A percentile compares a stretch with the other conserved stretches of the same genome.
phyloP scores from a whole-genome alignment of 2,329 filamentous ascomycete genomes.

The Aspergillaceae sp. region DNA sequence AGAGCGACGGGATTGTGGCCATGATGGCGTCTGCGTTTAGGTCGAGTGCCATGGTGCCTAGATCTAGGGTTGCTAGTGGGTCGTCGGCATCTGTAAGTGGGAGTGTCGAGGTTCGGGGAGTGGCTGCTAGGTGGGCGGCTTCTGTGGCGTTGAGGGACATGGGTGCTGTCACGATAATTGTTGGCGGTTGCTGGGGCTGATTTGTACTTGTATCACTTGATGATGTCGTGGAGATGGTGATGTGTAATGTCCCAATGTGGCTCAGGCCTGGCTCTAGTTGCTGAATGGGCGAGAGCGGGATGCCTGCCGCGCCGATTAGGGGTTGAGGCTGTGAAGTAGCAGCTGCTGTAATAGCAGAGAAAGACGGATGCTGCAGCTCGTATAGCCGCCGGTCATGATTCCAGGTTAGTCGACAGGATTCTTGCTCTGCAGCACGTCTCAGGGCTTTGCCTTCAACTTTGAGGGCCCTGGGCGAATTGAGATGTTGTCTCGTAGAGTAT shows the following conservation, averaged over 20 bases:
- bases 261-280: too few species aligned
- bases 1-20: constrained; percentile 37
- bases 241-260: constrained; percentile 20
- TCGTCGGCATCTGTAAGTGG: constrained; percentile 32
- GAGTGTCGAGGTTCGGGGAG: constrained; percentile 30
- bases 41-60: constrained; percentile 33
- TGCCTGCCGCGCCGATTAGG: constrained; percentile 27
- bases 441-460: constrained; percentile 38
- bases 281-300: constrained; percentile 19
- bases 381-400: constrained; percentile 33
- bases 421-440: constrained; percentile 35
- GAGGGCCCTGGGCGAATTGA: constrained; percentile 33
- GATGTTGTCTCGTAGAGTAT: constrained; percentile 30
- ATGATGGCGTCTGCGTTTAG: constrained; percentile 35
- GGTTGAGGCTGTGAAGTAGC: not conserved
- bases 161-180: constrained; percentile 32
- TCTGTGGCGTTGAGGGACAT: constrained; percentile 27
- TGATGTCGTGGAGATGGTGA: constrained; percentile 31
- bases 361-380: constrained; percentile 39
- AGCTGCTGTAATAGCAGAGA: constrained; percentile 17
- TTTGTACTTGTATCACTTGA: not conserved
- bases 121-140: constrained; percentile 23
- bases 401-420: constrained; percentile 40
- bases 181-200: constrained; percentile 22
- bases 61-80: constrained; percentile 36